phyloP scores from a whole-genome alignment of 192 early-diverging fungal species.

The Chytriomyces sp. region DNA sequence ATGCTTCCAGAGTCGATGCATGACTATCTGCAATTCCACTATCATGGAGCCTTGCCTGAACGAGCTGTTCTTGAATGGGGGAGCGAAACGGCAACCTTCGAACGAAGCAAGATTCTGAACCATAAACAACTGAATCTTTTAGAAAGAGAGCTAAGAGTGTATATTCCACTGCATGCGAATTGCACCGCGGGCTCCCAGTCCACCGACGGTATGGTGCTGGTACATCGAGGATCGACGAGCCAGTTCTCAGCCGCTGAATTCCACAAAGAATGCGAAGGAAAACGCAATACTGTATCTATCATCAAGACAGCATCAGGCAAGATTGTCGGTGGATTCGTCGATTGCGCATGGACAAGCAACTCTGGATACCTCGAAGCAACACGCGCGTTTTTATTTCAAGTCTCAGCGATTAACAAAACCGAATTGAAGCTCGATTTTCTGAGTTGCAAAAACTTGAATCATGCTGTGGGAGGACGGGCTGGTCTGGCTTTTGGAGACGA shows the following conservation, averaged over 20 bases:
- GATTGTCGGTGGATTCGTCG: constrained; percentile 16
- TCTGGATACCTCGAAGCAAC: neutral
- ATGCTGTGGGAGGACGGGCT: neutral
- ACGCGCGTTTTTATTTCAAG: constrained; percentile 1
- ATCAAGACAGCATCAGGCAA: neutral
- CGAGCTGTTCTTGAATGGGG: neutral
- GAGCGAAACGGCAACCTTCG: neutral
- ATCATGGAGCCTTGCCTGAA: neutral
- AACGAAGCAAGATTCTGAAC: constrained; percentile 1
- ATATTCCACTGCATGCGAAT: neutral
- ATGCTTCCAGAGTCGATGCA: neutral
- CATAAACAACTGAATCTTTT: neutral
- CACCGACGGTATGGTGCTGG: neutral
- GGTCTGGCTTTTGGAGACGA: neutral
- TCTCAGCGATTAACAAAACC: neutral
- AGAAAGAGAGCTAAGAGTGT: neutral
- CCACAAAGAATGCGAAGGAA: neutral
- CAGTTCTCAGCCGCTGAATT: neutral
- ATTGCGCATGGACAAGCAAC: neutral
- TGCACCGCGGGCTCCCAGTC: neutral
- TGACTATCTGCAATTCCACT: neutral
- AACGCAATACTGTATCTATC: neutral
- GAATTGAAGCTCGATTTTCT: neutral
- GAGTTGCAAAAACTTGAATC: neutral
- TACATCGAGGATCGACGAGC: neutral